A percentile compares a stretch with the other conserved stretches of the same genome.
These are phyloP conservation scores for Ophiostoma ips DNA, from an alignment of 2,329 filamentous ascomycete species.

Conservation along the genomic window DNA sequence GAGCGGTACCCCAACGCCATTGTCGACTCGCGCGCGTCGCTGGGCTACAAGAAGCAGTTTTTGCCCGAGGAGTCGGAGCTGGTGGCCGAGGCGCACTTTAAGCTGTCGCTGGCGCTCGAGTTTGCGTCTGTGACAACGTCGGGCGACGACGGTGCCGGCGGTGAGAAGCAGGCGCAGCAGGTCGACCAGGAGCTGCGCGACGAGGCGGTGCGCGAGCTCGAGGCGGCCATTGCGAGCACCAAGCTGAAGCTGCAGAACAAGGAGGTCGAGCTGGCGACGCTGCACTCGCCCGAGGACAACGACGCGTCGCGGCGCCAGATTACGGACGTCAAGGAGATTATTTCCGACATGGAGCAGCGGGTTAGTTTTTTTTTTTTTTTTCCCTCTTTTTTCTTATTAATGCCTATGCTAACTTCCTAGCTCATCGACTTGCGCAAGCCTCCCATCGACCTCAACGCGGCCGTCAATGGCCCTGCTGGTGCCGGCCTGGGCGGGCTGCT, in stretches of 20 bases:
- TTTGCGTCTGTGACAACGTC: constrained; percentile 68
- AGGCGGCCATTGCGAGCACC: constrained; percentile 60
- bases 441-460: constrained; percentile 42
- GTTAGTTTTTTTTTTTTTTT: not conserved
- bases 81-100: constrained; percentile 90
- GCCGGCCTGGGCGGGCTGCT: constrained; percentile 45
- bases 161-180: constrained; percentile 29
- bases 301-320: constrained; percentile 49
- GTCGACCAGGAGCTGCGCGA: constrained; percentile 58
- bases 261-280: constrained; percentile 49
- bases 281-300: constrained; percentile 52
- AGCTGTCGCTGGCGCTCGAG: constrained; percentile 86
- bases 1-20: constrained; percentile 87
- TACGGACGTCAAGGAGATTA: constrained; percentile 61
- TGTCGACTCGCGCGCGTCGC: constrained; percentile 61
- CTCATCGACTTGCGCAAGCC: constrained; percentile 55
- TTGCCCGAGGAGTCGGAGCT: constrained; percentile 70
- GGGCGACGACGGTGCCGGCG: not conserved
- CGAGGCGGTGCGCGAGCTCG: constrained; percentile 57
- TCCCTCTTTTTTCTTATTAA: not conserved
- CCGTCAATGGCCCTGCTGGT: constrained; percentile 36
- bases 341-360: constrained; percentile 64
- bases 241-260: constrained; percentile 57
- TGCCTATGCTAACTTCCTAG: not conserved
- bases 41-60: constrained; percentile 65